These are phyloP conservation scores for Leccinum fibrillosum DNA, from an alignment of 768 basidiomycete species.

Conservation along the genomic window DNA sequence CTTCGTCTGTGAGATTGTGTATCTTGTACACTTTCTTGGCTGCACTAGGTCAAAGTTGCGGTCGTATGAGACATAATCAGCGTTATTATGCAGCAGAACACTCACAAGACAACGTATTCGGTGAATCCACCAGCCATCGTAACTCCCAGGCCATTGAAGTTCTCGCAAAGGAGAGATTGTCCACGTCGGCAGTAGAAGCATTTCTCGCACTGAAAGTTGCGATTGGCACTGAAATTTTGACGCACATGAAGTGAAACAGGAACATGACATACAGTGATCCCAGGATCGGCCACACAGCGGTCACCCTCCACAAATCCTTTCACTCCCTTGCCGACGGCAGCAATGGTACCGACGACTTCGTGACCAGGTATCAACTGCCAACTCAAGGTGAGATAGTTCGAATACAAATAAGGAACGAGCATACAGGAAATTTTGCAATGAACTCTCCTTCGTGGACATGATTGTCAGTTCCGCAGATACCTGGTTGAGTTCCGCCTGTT, in stretches of 20 bases:
- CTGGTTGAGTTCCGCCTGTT: constrained; percentile 20
- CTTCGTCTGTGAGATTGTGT: constrained; percentile 78
- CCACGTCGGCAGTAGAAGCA: constrained; percentile 87
- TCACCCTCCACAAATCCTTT: constrained; percentile 70
- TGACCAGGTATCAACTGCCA: constrained; percentile 63
- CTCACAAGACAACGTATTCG: constrained; percentile 80
- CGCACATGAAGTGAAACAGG: not conserved
- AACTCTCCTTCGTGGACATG: constrained; percentile 61
- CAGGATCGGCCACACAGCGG: constrained; percentile 78
- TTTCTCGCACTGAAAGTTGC: constrained; percentile 55
- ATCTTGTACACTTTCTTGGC: constrained; percentile 80
- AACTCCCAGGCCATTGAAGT: constrained; percentile 74
- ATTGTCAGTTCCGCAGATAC: constrained; percentile 55
- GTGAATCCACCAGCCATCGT: constrained; percentile 82
- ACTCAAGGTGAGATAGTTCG: constrained; percentile 1
- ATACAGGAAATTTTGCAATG: constrained; percentile 52
- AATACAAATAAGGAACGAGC: not conserved
- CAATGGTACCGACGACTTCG: constrained; percentile 65
- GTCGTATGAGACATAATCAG: not conserved
- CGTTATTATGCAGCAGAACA: not conserved
- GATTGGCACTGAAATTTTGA: not conserved
- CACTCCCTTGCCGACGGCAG: constrained; percentile 73
- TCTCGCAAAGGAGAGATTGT: constrained; percentile 73
- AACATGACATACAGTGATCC: constrained; percentile 50
- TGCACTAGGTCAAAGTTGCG: constrained; percentile 35